Conservation (phyloP, 2,329 filamentous ascomycete genomes). For the Daldinia sp. region DNA sequence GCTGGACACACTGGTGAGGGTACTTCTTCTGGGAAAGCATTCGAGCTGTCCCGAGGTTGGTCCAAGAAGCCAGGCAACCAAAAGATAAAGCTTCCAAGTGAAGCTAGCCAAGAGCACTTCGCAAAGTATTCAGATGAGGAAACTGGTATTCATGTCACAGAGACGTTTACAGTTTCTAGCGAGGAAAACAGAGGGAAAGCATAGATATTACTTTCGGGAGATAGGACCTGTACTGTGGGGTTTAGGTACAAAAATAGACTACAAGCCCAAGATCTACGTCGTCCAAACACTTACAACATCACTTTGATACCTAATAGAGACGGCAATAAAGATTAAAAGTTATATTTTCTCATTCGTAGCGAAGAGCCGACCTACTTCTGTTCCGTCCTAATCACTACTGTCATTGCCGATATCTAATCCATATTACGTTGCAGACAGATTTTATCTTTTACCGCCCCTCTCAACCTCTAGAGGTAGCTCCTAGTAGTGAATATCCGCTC, state of each 20-base stretch:
- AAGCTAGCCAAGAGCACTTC: conserved; percentile 1
- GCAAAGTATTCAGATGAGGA: neutral
- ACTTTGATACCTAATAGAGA: neutral
- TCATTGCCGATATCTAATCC: neutral
- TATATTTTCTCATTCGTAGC: neutral
- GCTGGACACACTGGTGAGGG: neutral
- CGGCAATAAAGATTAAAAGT: neutral
- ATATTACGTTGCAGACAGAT: neutral
- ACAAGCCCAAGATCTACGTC: neutral
- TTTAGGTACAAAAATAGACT: neutral
- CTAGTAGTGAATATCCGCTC: neutral
- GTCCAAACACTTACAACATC: too few species aligned
- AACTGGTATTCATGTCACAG: neutral
- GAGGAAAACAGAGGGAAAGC: neutral
- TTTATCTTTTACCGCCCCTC: neutral
- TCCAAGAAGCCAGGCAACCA: neutral
- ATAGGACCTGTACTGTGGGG: neutral
- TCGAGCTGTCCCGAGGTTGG: conserved; percentile 1
- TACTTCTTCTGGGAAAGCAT: neutral
- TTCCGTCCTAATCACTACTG: neutral
- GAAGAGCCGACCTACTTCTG: neutral
- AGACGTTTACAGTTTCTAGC: neutral
- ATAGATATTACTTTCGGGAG: neutral
- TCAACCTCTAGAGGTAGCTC: neutral
- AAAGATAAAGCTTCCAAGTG: neutral